Evolutionary conservation across 2,329 filamentous ascomycete species (phyloP), one percentile per base, ranked within the genome.

Genomic region (Hymenoscyphus scutula): DNA sequence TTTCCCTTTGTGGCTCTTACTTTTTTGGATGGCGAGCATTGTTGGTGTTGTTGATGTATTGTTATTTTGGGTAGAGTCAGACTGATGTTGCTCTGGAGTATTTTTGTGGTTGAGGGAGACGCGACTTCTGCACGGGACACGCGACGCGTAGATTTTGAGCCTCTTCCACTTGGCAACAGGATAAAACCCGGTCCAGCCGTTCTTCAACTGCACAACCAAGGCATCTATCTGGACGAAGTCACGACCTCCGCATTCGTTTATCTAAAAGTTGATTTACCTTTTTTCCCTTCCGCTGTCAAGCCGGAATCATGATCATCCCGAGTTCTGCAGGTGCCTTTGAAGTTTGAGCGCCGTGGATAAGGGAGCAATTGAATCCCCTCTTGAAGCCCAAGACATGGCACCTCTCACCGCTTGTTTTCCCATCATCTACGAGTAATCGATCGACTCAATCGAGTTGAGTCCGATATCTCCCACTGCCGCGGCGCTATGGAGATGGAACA

Each of bases 1-100:
- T 66, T 68, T 70, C 10, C 69, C 69, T 56, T 70, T 64, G 38
- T 72, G 64, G 25, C 8, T 59, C 48, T 70, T 68, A 41, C 64
- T 65, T 61, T 71, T 70, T 48, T 69, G 66, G 25, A 74, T 69
- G 37, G 72, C 65, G 54, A 72, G 62, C 72, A 73, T 73, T 32
- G 41, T 29, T n/a, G n/a, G 23, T 25, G 41, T 45, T 3, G 41
- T 25, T 51, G 10, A 11, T 23, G 19, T 51, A 23, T 11, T 51
- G n/a, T n/a, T n/a, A n/a, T n/a, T n/a, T n/a, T n/a, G n/a, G n/a
- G n/a, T n/a, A n/a, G n/a, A n/a, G n/a, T n/a, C n/a, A n/a, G n/a
- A n/a, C n/a, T n/a, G n/a, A n/a, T n/a, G n/a, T n/a, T n/a, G n/a
- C n/a, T n/a, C n/a, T n/a, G n/a, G n/a, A n/a, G n/a, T 13, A 11